These are phyloP conservation scores for Nothomitra cinnamomea DNA, from an alignment of 2,329 filamentous ascomycete species.

Conservation along the genomic window DNA sequence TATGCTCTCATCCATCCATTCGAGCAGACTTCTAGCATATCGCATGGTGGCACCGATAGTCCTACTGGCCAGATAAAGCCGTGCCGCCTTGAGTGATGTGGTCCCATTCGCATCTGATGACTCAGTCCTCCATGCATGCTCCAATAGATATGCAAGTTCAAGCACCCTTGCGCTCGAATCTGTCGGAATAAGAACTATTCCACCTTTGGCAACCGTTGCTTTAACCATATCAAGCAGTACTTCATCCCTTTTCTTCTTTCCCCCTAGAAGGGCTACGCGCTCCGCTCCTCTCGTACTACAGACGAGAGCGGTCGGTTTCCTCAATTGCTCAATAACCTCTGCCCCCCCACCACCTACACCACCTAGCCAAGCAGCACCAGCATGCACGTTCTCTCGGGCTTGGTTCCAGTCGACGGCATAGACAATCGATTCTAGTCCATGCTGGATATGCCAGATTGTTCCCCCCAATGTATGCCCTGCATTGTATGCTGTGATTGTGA, in stretches of 20 bases:
- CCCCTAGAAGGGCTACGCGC: conserved; percentile 49
- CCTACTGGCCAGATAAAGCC: conserved; percentile 67
- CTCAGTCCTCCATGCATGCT: conserved; percentile 67
- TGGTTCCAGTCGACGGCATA: conserved; percentile 98
- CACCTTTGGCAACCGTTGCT: conserved; percentile 63
- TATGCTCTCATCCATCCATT: conserved; percentile 98
- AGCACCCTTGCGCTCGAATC: conserved; percentile 91
- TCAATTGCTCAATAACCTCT: conserved; percentile 83
- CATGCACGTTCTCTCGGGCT: conserved; percentile 84
- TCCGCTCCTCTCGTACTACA: conserved; percentile 77
- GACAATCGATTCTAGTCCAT: conserved; percentile 89
- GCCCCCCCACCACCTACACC: conserved; percentile 63
- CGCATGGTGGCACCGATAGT: conserved; percentile 80
- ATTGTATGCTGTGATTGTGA: conserved; percentile 93
- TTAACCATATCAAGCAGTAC: conserved; percentile 65
- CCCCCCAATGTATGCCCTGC: conserved; percentile 90
- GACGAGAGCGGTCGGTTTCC: conserved; percentile 82
- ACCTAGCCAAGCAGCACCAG: conserved; percentile 85
- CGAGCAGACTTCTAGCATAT: conserved; percentile 85
- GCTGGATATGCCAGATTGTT: conserved; percentile 97
- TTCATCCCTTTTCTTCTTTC: conserved; percentile 70
- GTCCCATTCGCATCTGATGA: conserved; percentile 29
- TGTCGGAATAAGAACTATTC: conserved; percentile 81
- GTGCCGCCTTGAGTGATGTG: conserved; percentile 33
- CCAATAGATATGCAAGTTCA: conserved; percentile 79